Evolutionary conservation across 2,329 filamentous ascomycete genomes (phyloP), one percentile per base, ranked within the genome.

Genomic region (Penicillium sp.): DNA sequence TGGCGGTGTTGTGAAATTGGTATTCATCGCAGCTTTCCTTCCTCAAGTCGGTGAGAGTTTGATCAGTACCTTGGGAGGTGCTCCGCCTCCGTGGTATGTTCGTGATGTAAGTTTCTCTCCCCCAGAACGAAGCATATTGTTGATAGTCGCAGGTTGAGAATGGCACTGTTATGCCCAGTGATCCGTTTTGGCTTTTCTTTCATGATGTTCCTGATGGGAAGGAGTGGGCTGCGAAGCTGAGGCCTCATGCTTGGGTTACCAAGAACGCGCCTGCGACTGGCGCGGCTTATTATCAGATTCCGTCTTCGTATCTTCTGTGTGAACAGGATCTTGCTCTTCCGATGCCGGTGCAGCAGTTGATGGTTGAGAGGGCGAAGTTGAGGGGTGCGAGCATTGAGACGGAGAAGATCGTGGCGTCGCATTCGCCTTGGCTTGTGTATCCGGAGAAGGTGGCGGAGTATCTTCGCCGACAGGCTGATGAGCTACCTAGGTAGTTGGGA

Each of bases 21-120:
- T 63, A 6, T 69, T 65, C 42, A 58, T 70, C 27, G 60, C 66
- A 9, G 62, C 61, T 3, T 61, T 69, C 36, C 59, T 70, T 10
- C 66, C 66, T 1, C 54, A 57, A 0, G 10, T 65, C 6, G 66
- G 66, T 2, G 51, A 66, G 43, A 61, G 60, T 50, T 31, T 65
- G 37, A 55, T 66, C n/a, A 47, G 51, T 11, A 58, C 62, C 1
- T 60, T 65, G 51, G 63, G 61, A 1, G 63, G 63, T 4, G 43
- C 31, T 20, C 42, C 59, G 9, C 57, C 62, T 10, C 55, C 56
- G 11, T 65, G 63, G 63, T 62, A 59, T 57, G 48, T 62, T 24
- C 49, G 44, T 1, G 58, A 66, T 59, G 63, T 65, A 51, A 52
- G 60, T 59, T n/a, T 7, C 11, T 23, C 26, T 11, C 28, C 24